These are phyloP conservation scores for Populus ilicifolia DNA, from an alignment of 345 rosid species.

Conservation along the genomic window DNA sequence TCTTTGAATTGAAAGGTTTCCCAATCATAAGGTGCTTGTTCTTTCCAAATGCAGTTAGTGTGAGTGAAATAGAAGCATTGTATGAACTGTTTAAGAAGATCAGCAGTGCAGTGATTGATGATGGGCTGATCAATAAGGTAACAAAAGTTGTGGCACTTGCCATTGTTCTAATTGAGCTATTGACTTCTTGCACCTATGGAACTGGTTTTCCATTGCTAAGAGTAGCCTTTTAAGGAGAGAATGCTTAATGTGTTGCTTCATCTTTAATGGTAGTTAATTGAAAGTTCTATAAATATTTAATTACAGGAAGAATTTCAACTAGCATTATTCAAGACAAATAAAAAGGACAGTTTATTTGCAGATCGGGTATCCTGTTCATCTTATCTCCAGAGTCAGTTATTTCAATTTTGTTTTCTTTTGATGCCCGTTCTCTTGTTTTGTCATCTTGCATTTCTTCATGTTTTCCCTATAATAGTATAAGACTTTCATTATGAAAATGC, in stretches of 20 bases:
- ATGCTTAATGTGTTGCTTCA: neutral
- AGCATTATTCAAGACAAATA: slow-evolving; percentile 27
- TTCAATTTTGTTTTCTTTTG: neutral
- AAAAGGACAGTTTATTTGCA: slow-evolving; percentile 28
- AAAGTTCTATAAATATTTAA: neutral
- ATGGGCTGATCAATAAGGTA: slow-evolving; percentile 28
- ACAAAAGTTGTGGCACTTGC: neutral
- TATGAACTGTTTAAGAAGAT: slow-evolving; percentile 31
- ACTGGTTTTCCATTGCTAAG: neutral
- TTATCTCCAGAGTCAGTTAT: neutral
- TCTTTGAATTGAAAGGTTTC: neutral
- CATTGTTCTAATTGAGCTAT: neutral
- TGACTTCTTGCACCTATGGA: neutral
- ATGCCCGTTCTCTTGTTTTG: neutral
- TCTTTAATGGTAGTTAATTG: neutral
- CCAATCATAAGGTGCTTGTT: neutral
- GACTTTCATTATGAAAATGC: neutral
- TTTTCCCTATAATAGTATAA: neutral
- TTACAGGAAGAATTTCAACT: slow-evolving; percentile 29
- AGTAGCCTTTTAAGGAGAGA: neutral
- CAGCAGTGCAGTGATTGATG: slow-evolving; percentile 29
- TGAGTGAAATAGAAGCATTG: slow-evolving; percentile 27
- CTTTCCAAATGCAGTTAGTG: slow-evolving; percentile 23
- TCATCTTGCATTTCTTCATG: neutral
- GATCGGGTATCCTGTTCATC: slow-evolving; percentile 19